Conservation (phyloP, 2,329 filamentous ascomycete genomes). For the Colletotrichum acutatum region DNA sequence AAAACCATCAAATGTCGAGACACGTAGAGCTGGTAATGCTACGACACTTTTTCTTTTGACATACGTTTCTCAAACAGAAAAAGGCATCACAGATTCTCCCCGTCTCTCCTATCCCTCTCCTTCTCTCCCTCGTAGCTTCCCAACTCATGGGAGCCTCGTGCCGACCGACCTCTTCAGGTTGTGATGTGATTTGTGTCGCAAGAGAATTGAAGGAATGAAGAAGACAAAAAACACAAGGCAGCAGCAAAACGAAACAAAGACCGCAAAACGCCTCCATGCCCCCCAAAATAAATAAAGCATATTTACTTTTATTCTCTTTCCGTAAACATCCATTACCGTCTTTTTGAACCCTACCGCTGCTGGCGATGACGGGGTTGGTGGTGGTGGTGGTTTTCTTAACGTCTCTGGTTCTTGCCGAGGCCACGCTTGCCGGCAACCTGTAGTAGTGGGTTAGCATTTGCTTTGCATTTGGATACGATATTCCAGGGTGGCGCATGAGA, state of each 20-base stretch:
- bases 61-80: constrained; percentile 16
- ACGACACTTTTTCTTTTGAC: constrained; percentile 4
- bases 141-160: background rate
- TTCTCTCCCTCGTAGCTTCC: background rate
- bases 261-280: constrained; percentile 29
- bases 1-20: background rate
- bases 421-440: constrained; percentile 91
- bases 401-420: constrained; percentile 86
- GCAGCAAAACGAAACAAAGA: constrained; percentile 13
- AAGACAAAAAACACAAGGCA: background rate
- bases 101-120: background rate
- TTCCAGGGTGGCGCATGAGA: background rate
- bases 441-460: constrained; percentile 45
- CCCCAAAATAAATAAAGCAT: constrained; percentile 14
- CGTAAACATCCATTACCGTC: constrained; percentile 22
- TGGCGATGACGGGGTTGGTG: background rate
- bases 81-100: background rate
- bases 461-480: background rate
- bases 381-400: constrained; percentile 55
- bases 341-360: background rate
- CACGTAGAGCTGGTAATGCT: background rate
- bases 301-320: constrained; percentile 34
- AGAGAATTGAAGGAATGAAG: background rate
- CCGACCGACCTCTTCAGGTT: background rate
- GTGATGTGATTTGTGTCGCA: background rate